Evolutionary conservation across 345 rosid species (phyloP).

Genomic region (Gossypium sturtianum): DNA sequence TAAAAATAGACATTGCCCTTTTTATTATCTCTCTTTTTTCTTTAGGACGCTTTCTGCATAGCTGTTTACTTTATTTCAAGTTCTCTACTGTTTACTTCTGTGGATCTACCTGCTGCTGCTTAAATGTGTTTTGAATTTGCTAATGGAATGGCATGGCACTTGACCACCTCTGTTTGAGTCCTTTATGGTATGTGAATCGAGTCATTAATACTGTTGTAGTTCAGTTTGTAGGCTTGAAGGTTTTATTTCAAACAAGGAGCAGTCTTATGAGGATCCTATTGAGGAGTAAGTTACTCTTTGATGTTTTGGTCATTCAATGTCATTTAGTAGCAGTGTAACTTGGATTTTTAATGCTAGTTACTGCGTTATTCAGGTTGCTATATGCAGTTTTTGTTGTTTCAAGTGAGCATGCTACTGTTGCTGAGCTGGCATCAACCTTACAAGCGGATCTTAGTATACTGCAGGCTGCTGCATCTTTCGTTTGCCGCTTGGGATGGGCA

Average conservation of each 20-base stretch:
- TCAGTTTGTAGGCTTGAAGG: conserved; percentile 99
- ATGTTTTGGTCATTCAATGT: conserved; percentile 7
- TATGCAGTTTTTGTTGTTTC: conserved; percentile 98
- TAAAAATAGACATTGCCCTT: not conserved
- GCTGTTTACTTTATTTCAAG: not conserved
- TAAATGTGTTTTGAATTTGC: not conserved
- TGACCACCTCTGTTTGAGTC: conserved; percentile 10
- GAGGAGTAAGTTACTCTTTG: conserved; percentile 72
- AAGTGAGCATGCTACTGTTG: conserved; percentile 92
- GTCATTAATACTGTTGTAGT: conserved; percentile 18
- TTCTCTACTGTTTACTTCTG: not conserved
- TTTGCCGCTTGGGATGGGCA: conserved; percentile 98
- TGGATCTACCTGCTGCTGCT: not conserved
- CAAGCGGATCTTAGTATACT: conserved; percentile 92
- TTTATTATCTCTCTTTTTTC: not conserved
- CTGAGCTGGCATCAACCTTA: conserved; percentile 90
- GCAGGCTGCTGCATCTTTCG: conserved; percentile 98
- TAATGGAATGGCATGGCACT: not conserved
- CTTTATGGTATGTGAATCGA: conserved; percentile 16
- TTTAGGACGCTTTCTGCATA: not conserved
- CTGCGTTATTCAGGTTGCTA: conserved; percentile 57
- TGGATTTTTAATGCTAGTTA: conserved; percentile 17
- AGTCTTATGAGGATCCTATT: conserved; percentile 97
- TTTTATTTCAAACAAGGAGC: conserved; percentile 95
- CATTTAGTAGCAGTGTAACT: conserved; percentile 4